Conservation (phyloP, 2,329 filamentous ascomycete genomes). For the Fusarium pininemorale region DNA sequence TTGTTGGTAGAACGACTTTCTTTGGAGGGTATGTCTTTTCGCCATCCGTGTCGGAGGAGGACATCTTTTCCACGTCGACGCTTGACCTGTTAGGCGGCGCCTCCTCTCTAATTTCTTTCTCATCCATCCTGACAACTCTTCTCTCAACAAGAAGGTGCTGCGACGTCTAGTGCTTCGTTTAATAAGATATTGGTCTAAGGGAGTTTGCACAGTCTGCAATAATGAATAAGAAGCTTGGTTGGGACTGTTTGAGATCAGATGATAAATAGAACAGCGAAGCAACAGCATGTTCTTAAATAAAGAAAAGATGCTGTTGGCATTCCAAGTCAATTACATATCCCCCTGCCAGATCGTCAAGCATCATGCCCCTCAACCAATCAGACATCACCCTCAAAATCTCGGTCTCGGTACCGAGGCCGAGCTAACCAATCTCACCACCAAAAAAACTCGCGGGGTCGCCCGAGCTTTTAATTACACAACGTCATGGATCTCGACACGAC, state of each 20-base stretch:
- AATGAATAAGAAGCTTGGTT: background rate
- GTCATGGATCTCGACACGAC: background rate
- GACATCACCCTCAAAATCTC: background rate
- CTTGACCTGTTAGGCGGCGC: background rate
- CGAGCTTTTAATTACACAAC: slow-evolving; percentile 19
- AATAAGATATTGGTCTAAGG: accelerated
- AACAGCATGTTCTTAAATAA: background rate
- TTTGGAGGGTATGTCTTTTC: slow-evolving; percentile 13
- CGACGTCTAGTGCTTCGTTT: background rate
- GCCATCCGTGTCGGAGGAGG: background rate
- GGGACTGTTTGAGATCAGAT: accelerated
- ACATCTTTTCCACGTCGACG: accelerated
- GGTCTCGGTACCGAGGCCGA: slow-evolving; percentile 31
- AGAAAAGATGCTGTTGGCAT: background rate
- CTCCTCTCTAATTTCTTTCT: background rate
- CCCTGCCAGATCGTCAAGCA: background rate
- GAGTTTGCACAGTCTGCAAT: accelerated
- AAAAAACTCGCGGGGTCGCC: slow-evolving; percentile 4
- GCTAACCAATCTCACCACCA: background rate
- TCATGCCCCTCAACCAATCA: background rate
- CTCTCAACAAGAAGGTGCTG: background rate
- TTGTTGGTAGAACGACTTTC: slow-evolving; percentile 18
- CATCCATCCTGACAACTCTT: background rate
- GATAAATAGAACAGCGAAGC: too few species aligned
- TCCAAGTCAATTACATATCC: slow-evolving; percentile 5